phyloP scores from a whole-genome alignment of 495 filamentous ascomycete species.

The Penicillium pancosmium region DNA sequence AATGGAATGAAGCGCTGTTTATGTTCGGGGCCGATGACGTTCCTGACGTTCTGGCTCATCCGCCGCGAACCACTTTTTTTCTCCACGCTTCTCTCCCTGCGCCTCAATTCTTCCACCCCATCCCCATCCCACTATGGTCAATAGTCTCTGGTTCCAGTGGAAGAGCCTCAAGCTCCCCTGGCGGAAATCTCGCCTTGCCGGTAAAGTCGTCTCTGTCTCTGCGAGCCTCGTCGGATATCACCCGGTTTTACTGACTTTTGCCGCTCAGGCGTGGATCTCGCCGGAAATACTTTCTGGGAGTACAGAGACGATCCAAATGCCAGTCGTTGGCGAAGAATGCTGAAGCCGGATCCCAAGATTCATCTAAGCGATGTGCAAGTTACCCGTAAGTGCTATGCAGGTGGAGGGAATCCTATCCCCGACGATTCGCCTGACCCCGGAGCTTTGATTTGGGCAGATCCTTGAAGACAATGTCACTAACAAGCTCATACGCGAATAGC shows the following conservation, averaged over 20 bases:
- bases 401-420: neutral
- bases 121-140: constrained; percentile 33
- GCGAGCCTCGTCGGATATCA: constrained; percentile 5
- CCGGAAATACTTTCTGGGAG: constrained; percentile 94
- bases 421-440: neutral
- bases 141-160: constrained; percentile 78
- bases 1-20: constrained; percentile 35
- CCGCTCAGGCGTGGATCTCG: constrained; percentile 73
- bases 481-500: constrained; percentile 47
- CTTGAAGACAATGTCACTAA: constrained; percentile 10
- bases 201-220: constrained; percentile 47
- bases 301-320: constrained; percentile 70
- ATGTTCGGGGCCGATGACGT: constrained; percentile 33
- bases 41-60: constrained; percentile 19
- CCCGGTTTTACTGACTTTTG: constrained; percentile 26
- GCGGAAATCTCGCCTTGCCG: constrained; percentile 78
- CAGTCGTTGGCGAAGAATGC: constrained; percentile 61
- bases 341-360: constrained; percentile 61
- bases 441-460: neutral
- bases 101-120: neutral
- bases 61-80: constrained; percentile 19
- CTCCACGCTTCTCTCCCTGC: constrained; percentile 15
- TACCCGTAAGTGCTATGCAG: constrained; percentile 43
- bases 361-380: constrained; percentile 71
- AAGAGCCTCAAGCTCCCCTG: constrained; percentile 83